phyloP scores from a whole-genome alignment of 2,329 filamentous ascomycete genomes.

The Neurospora crassa region DNA sequence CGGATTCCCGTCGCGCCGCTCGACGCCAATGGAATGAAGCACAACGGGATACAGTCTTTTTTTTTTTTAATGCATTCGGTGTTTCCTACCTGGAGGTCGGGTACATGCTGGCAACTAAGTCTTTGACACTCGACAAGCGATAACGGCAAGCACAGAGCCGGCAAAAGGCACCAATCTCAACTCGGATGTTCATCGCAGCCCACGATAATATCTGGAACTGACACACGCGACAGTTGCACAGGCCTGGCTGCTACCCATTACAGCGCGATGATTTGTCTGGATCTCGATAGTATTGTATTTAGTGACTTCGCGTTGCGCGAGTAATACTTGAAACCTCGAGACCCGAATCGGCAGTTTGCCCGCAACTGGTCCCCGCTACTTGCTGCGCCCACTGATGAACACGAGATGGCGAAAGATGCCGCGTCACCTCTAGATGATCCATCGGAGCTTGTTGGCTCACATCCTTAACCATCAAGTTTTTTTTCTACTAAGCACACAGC shows the following conservation, averaged over 20 bases:
- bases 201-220: background rate
- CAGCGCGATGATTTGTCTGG: background rate
- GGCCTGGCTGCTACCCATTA: background rate
- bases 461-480: background rate
- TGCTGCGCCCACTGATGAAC: background rate
- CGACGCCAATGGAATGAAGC: background rate
- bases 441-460: background rate
- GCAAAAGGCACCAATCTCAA: background rate
- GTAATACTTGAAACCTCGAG: background rate
- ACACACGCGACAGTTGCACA: background rate
- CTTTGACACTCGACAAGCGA: background rate
- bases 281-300: background rate
- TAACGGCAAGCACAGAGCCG: background rate
- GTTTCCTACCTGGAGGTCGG: background rate
- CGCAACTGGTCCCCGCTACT: background rate
- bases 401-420: background rate
- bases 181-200: background rate
- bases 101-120: background rate
- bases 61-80: background rate
- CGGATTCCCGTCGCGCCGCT: background rate
- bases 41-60: background rate
- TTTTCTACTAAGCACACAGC: background rate
- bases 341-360: background rate
- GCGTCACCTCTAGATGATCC: background rate
- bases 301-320: background rate